Percentiles rank a stretch among this genome's conserved stretches.
Evolutionary conservation across 2,329 filamentous ascomycete genomes (phyloP).

Genomic region (Penicillium janthinellum): DNA sequence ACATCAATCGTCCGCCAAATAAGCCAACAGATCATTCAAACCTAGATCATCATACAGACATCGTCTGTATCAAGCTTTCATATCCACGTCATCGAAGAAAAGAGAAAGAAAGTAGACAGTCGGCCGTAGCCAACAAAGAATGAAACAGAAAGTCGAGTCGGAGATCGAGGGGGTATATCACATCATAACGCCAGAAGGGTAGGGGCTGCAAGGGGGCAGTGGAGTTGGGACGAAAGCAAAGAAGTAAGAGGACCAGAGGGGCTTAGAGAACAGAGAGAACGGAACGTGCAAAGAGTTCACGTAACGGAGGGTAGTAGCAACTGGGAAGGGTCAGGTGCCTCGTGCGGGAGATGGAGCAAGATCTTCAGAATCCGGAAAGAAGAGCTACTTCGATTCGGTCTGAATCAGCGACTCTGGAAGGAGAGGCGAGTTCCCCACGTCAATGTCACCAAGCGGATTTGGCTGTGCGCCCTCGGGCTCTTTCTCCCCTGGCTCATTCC

Average conservation of each 20-base stretch:
- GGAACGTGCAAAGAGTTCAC: background rate
- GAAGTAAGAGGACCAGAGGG: conserved; percentile 3
- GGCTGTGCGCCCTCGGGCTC: conserved; percentile 6
- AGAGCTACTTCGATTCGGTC: conserved; percentile 25
- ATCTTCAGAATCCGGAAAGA: background rate
- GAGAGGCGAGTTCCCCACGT: conserved; percentile 29
- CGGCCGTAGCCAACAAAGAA: conserved; percentile 24
- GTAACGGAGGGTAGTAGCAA: background rate
- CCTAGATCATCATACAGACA: conserved; percentile 19
- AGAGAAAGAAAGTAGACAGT: conserved; percentile 18
- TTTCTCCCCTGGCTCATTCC: conserved; percentile 10
- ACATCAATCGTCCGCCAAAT: conserved; percentile 4
- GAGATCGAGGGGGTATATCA: conserved; percentile 45
- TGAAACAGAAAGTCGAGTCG: conserved; percentile 22
- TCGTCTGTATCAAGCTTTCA: conserved; percentile 19
- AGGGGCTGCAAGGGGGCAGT: conserved; percentile 5
- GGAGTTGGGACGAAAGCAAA: conserved; percentile 5
- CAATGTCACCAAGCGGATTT: conserved; percentile 31
- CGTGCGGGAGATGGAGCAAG: background rate
- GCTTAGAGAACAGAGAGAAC: conserved; percentile 2
- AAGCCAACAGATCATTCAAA: conserved; percentile 11
- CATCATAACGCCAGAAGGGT: conserved; percentile 36
- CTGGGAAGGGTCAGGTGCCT: background rate
- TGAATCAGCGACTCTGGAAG: conserved; percentile 31
- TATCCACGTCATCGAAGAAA: conserved; percentile 24